Percentiles rank a stretch among this genome's conserved stretches.
Conservation (phyloP, 1,284 basidiomycete species). For the Mrakiaceae sp. region DNA sequence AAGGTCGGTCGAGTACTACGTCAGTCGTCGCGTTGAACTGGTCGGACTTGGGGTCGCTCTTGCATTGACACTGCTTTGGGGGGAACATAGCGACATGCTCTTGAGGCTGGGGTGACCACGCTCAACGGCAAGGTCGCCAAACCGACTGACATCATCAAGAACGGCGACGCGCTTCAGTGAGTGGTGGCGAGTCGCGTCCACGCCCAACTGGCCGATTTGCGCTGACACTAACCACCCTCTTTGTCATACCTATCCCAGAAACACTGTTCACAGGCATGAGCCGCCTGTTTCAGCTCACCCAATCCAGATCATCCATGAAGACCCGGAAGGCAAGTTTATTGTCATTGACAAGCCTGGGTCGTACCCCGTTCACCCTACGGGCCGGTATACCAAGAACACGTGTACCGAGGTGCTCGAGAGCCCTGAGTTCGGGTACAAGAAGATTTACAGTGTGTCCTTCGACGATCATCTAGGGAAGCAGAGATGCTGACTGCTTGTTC, state of each 20-base stretch:
- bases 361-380: constrained; percentile 84
- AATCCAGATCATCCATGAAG: constrained; percentile 65
- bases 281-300: constrained; percentile 84
- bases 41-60: not conserved
- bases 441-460: constrained; percentile 63
- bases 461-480: not conserved
- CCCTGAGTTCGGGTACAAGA: constrained; percentile 68
- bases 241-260: constrained; percentile 42
- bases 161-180: constrained; percentile 84
- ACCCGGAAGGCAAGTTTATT: constrained; percentile 68
- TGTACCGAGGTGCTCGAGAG: constrained; percentile 70
- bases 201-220: not conserved
- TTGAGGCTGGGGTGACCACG: constrained; percentile 88
- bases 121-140: constrained; percentile 76
- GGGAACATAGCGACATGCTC: constrained; percentile 58
- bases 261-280: constrained; percentile 90
- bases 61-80: not conserved
- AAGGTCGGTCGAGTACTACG: constrained; percentile 68
- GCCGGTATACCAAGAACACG: constrained; percentile 77
- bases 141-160: constrained; percentile 65
- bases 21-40: constrained; percentile 37
- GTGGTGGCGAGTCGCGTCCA: constrained; percentile 27
- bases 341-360: constrained; percentile 92
- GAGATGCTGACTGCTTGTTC: not conserved
- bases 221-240: not conserved